These are phyloP conservation scores for Suillus bovinus DNA, from an alignment of 768 basidiomycete genomes.

Conservation along the genomic window DNA sequence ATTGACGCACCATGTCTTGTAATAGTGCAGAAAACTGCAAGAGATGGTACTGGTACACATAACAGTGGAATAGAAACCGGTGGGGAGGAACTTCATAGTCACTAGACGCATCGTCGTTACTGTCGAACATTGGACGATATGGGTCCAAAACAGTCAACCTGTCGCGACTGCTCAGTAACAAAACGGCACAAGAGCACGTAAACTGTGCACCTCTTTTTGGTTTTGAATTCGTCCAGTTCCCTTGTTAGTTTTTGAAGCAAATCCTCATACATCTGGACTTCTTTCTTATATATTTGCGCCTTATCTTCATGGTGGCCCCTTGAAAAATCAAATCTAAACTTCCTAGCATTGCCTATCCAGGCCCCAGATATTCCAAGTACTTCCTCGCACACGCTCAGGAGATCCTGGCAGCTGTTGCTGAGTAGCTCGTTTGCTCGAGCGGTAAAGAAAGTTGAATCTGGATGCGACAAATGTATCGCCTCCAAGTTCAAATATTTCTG, in stretches of 20 bases:
- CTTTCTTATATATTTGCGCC: constrained; percentile 31
- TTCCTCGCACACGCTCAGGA: constrained; percentile 45
- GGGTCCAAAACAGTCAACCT: constrained; percentile 55
- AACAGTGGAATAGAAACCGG: constrained; percentile 72
- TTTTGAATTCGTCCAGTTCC: constrained; percentile 47
- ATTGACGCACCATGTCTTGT: constrained; percentile 34
- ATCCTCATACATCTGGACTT: constrained; percentile 38
- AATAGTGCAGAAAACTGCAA: constrained; percentile 38
- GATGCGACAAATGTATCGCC: constrained; percentile 51
- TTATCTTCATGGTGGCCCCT: constrained; percentile 29
- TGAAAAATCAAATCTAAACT: constrained; percentile 41
- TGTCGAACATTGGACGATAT: constrained; percentile 53
- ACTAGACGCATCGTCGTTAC: constrained; percentile 26
- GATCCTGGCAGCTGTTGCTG: constrained; percentile 50
- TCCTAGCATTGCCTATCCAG: constrained; percentile 50
- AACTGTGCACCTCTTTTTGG: constrained; percentile 47
- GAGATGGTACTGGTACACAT: constrained; percentile 64
- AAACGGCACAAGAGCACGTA: background rate
- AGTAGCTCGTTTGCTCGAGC: constrained; percentile 46
- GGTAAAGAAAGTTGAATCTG: constrained; percentile 44
- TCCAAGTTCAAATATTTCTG: constrained; percentile 72
- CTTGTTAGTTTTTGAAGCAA: constrained; percentile 37
- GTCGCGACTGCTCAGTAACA: constrained; percentile 28
- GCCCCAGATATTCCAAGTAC: constrained; percentile 42
- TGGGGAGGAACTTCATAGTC: constrained; percentile 55